Percentiles rank a stretch among this genome's conserved stretches.
These are phyloP conservation scores for Ophiostoma australiae DNA, from an alignment of 2,329 filamentous ascomycete species.

Conservation along the genomic window DNA sequence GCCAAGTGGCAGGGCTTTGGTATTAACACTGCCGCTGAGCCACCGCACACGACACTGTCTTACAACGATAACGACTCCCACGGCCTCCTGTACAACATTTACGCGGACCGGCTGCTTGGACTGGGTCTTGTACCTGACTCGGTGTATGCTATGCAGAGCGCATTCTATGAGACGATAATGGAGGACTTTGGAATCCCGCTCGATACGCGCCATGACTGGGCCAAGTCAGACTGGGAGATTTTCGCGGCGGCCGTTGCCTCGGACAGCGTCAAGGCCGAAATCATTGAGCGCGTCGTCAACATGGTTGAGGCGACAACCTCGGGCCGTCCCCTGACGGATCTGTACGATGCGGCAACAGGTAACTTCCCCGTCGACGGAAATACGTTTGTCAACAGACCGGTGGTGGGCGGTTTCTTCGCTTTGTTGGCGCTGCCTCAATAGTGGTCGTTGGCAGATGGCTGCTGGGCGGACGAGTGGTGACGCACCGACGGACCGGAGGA, in stretches of 20 bases:
- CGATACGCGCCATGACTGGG: slow-evolving; percentile 74
- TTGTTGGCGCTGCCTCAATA: slow-evolving; percentile 57
- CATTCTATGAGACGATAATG: slow-evolving; percentile 68
- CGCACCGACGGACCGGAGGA: background rate
- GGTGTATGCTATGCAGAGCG: slow-evolving; percentile 72
- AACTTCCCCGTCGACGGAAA: slow-evolving; percentile 56
- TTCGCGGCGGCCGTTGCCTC: slow-evolving; percentile 73
- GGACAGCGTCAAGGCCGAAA: slow-evolving; percentile 54
- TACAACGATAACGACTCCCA: slow-evolving; percentile 61
- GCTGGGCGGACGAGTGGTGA: background rate
- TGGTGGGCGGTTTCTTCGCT: slow-evolving; percentile 75
- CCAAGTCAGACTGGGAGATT: slow-evolving; percentile 84
- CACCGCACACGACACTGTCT: slow-evolving; percentile 67
- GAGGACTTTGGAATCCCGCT: slow-evolving; percentile 77
- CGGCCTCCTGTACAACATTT: slow-evolving; percentile 71
- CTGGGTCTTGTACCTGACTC: slow-evolving; percentile 69
- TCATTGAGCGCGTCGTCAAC: slow-evolving; percentile 62
- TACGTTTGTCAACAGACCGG: slow-evolving; percentile 69
- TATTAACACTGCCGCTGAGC: slow-evolving; percentile 59
- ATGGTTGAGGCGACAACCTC: slow-evolving; percentile 73
- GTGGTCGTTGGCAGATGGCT: slow-evolving; percentile 15
- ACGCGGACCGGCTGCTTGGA: slow-evolving; percentile 69
- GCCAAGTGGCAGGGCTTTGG: slow-evolving; percentile 65
- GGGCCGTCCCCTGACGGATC: slow-evolving; percentile 67
- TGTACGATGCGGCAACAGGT: slow-evolving; percentile 68